These are phyloP conservation scores for grape (Vitis vinifera) DNA, from an alignment of 164 flowering plant genomes.

Conservation along the genomic window ASM3070453v1 NC_081818.1:2139001-2139500, in stretches of 20 bases:
- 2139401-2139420: background rate
- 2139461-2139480: background rate
- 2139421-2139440: background rate
- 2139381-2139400: constrained; percentile 38
- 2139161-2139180: constrained; percentile 76
- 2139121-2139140: constrained; percentile 24
- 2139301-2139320: too few relatives aligned
- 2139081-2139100: constrained; percentile 74
- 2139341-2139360: constrained; percentile 68
- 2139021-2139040: too few relatives aligned
- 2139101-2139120: constrained; percentile 52
- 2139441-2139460: too few relatives aligned
- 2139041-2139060: too few relatives aligned
- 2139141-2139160: constrained; percentile 69
- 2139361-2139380: constrained; percentile 46
- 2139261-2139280: constrained; percentile 1
- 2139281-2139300: constrained; percentile 9
- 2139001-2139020: too few relatives aligned
- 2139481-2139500: background rate
- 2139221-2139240: constrained; percentile 53
- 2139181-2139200: constrained; percentile 66
- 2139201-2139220: constrained; percentile 58
- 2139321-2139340: constrained; percentile 16
- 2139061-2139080: constrained; percentile 51
- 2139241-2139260: constrained; percentile 60